Base-by-base conservation (phyloP, 257 asterid genomes). In the Scutellaria baicalensis region DNA sequence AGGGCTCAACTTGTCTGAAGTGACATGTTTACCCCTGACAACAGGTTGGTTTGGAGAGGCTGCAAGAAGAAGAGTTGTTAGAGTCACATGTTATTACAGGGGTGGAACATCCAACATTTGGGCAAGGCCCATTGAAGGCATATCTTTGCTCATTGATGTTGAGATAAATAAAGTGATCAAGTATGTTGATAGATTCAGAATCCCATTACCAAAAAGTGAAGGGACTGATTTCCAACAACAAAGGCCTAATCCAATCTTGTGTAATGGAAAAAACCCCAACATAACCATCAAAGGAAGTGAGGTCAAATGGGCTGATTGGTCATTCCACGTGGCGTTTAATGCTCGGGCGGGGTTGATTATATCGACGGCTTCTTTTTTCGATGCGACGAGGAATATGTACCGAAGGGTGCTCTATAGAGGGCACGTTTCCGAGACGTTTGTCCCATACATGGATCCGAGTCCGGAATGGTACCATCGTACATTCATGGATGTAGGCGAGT, bases 401-500 rank as follows among this genome's bases (percentile, higher is more conserved):
- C 79, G 97, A 31, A 72, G 65, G 5, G 90, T 90, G 75, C 83
- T 88, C 27, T 90, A 90, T 13, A 83, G 85, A 62, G 93, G 87
- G 39, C 89, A 86, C 60, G 88, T 86, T 1, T 88, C 97, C 0
- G 97, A 90, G 80, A 86, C 91, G 39, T 90, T 86, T 66, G 97
- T 90, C 12, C 97, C 95, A 8, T 86, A 88, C 23, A 90, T 90
- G 97, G 93, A 90, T 56, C 95, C 90, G 2, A 77, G 80, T 1
- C 57, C 31, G 0, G 97, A 90, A 35, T 86, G 95, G 97, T 88
- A 88, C 38, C 82, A 77, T 6, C 75, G 89, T 18, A 86, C 95
- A 0, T 90, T 88, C 72, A 49, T 90, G 89, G 97, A 90, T n/a
- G 59, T 86, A 0, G 97, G 97, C 9, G 97, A 88, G 78, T 90